Conservation (phyloP, 23 red algal genomes). For the Agarophyton chilense region DNA sequence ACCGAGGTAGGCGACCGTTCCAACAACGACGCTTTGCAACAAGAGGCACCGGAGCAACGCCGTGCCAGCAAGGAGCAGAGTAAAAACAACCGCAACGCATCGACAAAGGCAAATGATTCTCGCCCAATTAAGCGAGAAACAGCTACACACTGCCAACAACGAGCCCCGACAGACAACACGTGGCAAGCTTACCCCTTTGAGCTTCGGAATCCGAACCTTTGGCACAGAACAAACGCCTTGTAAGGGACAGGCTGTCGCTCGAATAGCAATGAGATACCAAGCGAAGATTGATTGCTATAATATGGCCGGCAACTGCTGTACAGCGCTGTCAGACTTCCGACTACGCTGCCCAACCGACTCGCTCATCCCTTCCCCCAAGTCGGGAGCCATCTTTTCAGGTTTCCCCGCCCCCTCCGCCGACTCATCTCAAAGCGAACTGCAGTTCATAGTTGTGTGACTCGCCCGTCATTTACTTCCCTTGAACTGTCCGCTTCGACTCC, state of each 20-base stretch:
- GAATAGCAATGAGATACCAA: neutral
- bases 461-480: neutral
- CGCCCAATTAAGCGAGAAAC: no score
- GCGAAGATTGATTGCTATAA: neutral
- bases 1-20: no score
- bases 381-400: neutral
- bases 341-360: neutral
- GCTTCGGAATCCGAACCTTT: neutral
- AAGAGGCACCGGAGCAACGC: no score
- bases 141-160: no score
- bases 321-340: constrained; percentile 21
- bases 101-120: no score
- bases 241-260: neutral
- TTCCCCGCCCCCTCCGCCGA: neutral
- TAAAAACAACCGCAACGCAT: no score
- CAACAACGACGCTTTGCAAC: no score
- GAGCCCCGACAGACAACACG: no score
- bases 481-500: neutral
- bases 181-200: neutral
- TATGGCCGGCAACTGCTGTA: neutral
- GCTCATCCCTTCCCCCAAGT: neutral
- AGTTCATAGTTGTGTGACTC: neutral
- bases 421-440: neutral
- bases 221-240: neutral
- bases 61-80: no score